phyloP scores from a whole-genome alignment of 805 yeast species.

The Starmera quercuum region DNA sequence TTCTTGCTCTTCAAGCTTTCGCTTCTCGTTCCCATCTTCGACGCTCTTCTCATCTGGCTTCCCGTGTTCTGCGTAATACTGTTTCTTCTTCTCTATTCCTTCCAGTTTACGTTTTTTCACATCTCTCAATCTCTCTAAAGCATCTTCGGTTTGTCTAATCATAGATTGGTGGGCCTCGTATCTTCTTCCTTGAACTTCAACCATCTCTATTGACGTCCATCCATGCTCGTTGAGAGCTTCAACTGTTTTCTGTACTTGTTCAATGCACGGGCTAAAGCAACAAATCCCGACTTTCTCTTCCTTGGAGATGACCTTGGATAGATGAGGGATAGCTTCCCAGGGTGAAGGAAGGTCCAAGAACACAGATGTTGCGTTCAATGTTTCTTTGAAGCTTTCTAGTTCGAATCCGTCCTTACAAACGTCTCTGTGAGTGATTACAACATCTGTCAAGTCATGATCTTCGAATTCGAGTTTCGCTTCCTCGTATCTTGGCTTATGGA shows the following conservation, averaged over 20 bases:
- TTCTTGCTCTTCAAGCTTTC: slow-evolving; percentile 16
- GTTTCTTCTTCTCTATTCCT: slow-evolving; percentile 50
- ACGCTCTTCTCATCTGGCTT: slow-evolving; percentile 16
- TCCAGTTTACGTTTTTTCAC: slow-evolving; percentile 64
- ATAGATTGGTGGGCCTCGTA: slow-evolving; percentile 90
- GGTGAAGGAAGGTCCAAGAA: slow-evolving; percentile 95
- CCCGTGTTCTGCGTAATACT: slow-evolving; percentile 21
- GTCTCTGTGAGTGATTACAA: slow-evolving; percentile 80
- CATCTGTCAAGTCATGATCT: slow-evolving; percentile 59
- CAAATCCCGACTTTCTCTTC: slow-evolving; percentile 62
- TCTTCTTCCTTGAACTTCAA: slow-evolving; percentile 75
- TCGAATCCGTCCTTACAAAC: slow-evolving; percentile 86
- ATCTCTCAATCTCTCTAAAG: slow-evolving; percentile 70
- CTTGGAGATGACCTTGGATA: slow-evolving; percentile 46
- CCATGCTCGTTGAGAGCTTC: slow-evolving; percentile 66
- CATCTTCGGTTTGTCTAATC: slow-evolving; percentile 77
- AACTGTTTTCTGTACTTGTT: slow-evolving; percentile 87
- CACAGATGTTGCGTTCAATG: slow-evolving; percentile 59
- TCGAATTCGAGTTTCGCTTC: slow-evolving; percentile 77
- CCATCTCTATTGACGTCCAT: slow-evolving; percentile 86
- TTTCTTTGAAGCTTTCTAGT: slow-evolving; percentile 28
- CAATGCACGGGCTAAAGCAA: slow-evolving; percentile 97
- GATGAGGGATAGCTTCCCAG: slow-evolving; percentile 86
- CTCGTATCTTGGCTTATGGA: slow-evolving; percentile 73
- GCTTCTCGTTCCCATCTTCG: slow-evolving; percentile 17